Evolutionary conservation across 2,329 filamentous ascomycete species (phyloP), one percentile per base, ranked within the genome.

Genomic region (Reticulascus tulasneorum): DNA sequence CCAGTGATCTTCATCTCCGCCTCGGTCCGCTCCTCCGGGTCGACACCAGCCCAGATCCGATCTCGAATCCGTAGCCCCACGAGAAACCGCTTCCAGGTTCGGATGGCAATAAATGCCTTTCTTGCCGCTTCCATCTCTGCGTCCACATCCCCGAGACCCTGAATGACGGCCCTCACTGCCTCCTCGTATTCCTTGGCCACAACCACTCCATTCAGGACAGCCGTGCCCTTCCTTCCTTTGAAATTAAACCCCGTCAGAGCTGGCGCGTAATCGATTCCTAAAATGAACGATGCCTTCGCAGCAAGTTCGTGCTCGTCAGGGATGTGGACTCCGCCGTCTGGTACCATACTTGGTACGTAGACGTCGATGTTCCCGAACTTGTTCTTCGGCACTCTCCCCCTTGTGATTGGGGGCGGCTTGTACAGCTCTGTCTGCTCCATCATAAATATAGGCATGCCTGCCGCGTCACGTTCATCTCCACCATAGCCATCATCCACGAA

Each of bases 361-460:
- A 94, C 76, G 52, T 97, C 93, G 40, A 97, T 82, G 53, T 98
- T 98, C 9, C 89, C 89, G 58, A 88, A 98, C 13, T 84, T 82
- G 55, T 98, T 98, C 62, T 87, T 91, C 0, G 93, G 91, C 2
- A 97, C 75, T 10, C 71, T 69, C 1, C 89, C 90, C 33, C 80
- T 64, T 4, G 85, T 68, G 2, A 97, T 82, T 0, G 88, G 82
- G 1, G 87, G 84, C 1, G 91, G 77, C 10, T 76, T 62, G 58
- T 94, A 97, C 0, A 82, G 42, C 11, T 84, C 75, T 0, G 91
- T 87, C 52, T 88, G 80, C 8, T 78, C 72, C 13, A 69, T 55
- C 0, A 69, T 78, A 51, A 77, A 85, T 2, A 83, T 60, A 2
- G 79, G 79, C 2, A 67, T 77, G 3, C 73, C 75, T 2, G 56